Evolutionary conservation across 1,139 yeast genomes (phyloP).

Genomic region (Wickerhamomyces sp.): DNA sequence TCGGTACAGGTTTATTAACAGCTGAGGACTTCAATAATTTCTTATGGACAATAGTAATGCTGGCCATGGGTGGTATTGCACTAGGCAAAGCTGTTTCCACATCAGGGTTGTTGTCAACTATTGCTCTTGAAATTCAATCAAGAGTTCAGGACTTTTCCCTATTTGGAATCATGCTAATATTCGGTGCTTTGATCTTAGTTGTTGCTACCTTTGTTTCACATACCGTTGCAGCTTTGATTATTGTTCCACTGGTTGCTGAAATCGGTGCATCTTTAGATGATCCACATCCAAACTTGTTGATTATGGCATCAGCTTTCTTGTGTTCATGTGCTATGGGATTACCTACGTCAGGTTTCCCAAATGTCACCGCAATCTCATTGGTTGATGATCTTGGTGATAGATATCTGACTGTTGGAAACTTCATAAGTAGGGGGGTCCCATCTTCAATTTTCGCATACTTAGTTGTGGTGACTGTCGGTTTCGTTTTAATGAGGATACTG

Average conservation of each 20-base stretch:
- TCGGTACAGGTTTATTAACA: conserved; percentile 80
- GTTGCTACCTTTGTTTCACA: conserved; percentile 94
- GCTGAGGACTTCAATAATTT: conserved; percentile 88
- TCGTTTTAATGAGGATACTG: conserved; percentile 57
- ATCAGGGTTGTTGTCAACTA: conserved; percentile 75
- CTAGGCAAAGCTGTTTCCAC: conserved; percentile 88
- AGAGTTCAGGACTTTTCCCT: conserved; percentile 57
- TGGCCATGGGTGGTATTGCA: conserved; percentile 97
- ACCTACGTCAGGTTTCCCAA: conserved; percentile 96
- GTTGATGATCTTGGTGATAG: conserved; percentile 86
- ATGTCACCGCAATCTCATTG: conserved; percentile 91
- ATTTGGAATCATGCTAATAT: conserved; percentile 64
- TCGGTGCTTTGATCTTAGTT: conserved; percentile 71
- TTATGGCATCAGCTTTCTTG: conserved; percentile 78
- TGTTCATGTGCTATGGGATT: conserved; percentile 95
- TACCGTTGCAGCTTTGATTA: conserved; percentile 90
- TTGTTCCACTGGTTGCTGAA: conserved; percentile 82
- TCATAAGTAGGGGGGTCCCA: conserved; percentile 85
- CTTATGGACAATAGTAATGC: conserved; percentile 88
- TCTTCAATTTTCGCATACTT: conserved; percentile 69
- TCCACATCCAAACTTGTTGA: conserved; percentile 48
- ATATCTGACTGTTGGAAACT: conserved; percentile 75
- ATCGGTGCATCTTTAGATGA: conserved; percentile 69
- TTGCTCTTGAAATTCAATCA: conserved; percentile 64
- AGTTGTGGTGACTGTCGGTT: conserved; percentile 75